Evolutionary conservation across 495 filamentous ascomycete genomes (phyloP).

Genomic region (Penicillium flavigenum): DNA sequence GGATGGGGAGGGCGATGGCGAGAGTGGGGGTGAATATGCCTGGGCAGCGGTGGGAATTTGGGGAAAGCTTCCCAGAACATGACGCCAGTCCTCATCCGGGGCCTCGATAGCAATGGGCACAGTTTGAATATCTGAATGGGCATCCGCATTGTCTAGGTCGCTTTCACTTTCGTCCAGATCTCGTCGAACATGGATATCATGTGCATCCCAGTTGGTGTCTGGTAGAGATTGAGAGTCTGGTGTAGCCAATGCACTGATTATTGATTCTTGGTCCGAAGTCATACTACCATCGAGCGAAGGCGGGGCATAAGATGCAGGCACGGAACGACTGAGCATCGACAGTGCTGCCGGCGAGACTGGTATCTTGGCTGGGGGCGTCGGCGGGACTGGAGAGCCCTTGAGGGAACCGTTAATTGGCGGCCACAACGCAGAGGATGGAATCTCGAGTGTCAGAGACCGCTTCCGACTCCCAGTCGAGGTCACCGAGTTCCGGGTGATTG

Average conservation of each 20-base stretch:
- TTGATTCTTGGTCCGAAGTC: conserved; percentile 79
- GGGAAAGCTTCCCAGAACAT: conserved; percentile 41
- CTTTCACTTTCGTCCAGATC: conserved; percentile 30
- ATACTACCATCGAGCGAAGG: conserved; percentile 88
- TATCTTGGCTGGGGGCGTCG: conserved; percentile 73
- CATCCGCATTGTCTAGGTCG: conserved; percentile 16
- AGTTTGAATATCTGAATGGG: conserved; percentile 23
- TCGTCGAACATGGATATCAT: conserved; percentile 37
- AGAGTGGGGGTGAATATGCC: conserved; percentile 20
- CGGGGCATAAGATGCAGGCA: conserved; percentile 73
- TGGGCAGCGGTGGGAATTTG: conserved; percentile 29
- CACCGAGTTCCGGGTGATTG: conserved; percentile 40
- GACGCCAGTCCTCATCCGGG: conserved; percentile 39
- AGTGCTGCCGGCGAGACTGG: conserved; percentile 73
- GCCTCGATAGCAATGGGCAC: conserved; percentile 41
- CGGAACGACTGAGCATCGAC: conserved; percentile 61
- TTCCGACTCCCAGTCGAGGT: conserved; percentile 44
- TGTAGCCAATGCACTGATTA: conserved; percentile 75
- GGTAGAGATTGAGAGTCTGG: conserved; percentile 64
- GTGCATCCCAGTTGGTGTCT: conserved; percentile 44
- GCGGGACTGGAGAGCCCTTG: conserved; percentile 67
- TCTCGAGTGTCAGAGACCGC: conserved; percentile 67
- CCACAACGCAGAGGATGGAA: conserved; percentile 64
- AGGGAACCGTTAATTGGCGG: conserved; percentile 53
- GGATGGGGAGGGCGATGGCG: not conserved